Percentiles rank a stretch among this genome's conserved stretches.
Conservation (phyloP, 1,284 basidiomycete species). For the Rhodofomes roseus region DNA sequence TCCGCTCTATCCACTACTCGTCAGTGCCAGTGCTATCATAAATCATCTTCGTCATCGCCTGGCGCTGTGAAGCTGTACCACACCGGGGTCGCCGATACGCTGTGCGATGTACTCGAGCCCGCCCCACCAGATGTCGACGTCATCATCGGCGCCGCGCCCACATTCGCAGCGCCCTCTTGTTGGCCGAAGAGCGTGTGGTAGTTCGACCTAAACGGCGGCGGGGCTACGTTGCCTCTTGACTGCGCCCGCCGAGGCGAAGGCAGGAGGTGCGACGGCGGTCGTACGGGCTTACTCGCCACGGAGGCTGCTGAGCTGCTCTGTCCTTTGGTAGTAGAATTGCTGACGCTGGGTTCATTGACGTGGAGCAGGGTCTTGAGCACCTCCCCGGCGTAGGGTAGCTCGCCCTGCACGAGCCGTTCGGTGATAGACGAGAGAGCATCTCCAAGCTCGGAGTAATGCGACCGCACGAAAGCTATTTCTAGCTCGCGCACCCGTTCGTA, state of each 20-base stretch:
- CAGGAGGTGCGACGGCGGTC: background rate
- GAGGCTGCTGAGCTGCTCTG: background rate
- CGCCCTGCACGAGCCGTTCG: slow-evolving; percentile 12
- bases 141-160: background rate
- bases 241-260: background rate
- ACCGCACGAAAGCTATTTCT: slow-evolving; percentile 15
- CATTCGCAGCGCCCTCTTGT: background rate
- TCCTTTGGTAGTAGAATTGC: background rate
- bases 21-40: background rate
- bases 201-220: background rate
- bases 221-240: background rate
- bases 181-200: background rate
- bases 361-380: slow-evolving; percentile 16
- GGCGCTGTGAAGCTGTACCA: background rate
- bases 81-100: background rate
- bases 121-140: background rate
- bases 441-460: slow-evolving; percentile 10
- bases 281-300: background rate
- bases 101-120: background rate
- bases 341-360: slow-evolving; percentile 1
- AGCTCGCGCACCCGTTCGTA: slow-evolving; percentile 17
- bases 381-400: slow-evolving; percentile 12
- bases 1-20: background rate
- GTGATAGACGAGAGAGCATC: slow-evolving; percentile 6
- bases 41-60: background rate